Evolutionary conservation across 179 eudicot species (phyloP).

Genomic region (Spinacia oleracea): DNA sequence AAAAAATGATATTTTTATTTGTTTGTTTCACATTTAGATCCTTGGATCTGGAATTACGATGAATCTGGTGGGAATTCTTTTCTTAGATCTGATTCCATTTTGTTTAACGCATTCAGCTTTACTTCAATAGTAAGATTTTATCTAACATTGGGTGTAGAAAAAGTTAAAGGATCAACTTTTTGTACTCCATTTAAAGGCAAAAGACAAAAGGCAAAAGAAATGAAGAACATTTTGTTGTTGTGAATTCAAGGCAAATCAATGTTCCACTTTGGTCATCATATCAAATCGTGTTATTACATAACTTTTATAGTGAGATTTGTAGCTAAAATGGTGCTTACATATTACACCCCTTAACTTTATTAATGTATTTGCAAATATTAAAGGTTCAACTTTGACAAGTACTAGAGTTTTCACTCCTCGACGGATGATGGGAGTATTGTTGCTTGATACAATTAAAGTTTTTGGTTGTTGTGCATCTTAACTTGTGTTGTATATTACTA

Average conservation of each 20-base stretch:
- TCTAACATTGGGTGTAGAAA: not conserved
- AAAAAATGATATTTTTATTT: not conserved
- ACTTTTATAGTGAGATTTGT: not conserved
- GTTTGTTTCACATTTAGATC: conserved; percentile 16
- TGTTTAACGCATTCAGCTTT: not conserved
- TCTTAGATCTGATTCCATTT: conserved; percentile 28
- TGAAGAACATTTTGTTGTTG: not conserved
- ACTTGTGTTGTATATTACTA: not conserved
- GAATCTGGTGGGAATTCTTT: conserved; percentile 2
- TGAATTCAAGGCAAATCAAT: not conserved
- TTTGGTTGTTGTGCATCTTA: conserved; percentile 15
- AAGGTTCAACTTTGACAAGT: not conserved
- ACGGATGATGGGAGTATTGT: not conserved
- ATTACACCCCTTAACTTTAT: not conserved
- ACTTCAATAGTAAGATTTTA: conserved; percentile 12
- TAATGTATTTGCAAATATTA: not conserved
- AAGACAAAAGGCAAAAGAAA: conserved; percentile 3
- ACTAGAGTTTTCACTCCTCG: no score
- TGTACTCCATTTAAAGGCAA: conserved; percentile 3
- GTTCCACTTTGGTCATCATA: not conserved
- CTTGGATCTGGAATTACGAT: conserved; percentile 19
- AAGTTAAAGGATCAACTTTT: conserved; percentile 21
- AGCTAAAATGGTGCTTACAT: not conserved
- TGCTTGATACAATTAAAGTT: not conserved
- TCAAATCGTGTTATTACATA: not conserved